Evolutionary conservation across 2,329 filamentous ascomycete genomes (phyloP), one percentile per base, ranked within the genome.

Genomic region (Iodosphaeria phyllophila): DNA sequence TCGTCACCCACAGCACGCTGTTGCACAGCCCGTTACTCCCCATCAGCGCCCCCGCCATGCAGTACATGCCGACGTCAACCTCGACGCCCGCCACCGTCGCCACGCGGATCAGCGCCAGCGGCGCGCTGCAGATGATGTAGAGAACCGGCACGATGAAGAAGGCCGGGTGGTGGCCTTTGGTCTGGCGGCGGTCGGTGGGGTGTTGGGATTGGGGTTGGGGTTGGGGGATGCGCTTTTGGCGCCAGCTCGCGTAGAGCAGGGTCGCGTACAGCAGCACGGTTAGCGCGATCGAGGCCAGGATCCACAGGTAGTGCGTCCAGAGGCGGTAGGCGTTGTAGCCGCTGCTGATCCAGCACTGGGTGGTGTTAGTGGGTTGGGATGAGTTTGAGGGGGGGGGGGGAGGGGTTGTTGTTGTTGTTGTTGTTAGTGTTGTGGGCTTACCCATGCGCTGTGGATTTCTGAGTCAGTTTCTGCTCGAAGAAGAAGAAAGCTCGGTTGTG

Each of bases 61-160:
- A 61, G 39, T 67, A 71, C 39, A 65, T 71, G 0, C 42, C 46
- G 1, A 67, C 48, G 0, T 61, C 54, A 4, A 69, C 52, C 0
- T 48, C 24, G 6, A 51, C 45, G 2, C 63, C 61, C 0, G 61
- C 56, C 60, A 77, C 72, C 13, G 58, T 58, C 10, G 60, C 60
- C 38, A 77, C 69, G 30, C 73, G 63, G 9, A 70, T 67, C 0
- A 64, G 55, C 4, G 70, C 70, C 1, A 79, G 52, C 0, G 74
- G 74, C 0, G 71, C 54, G 0, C 73, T 78, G 39, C 72, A 74
- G 12, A 73, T 36, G 6, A 75, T 57, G 41, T 78, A 78, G 32
- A 76, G 69, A 34, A 73, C 39, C 0, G 74, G 74, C 30, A 78
- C 78, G 6, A 74, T 53, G 17, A 75, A 65, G 32, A 76, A 67